Evolutionary conservation across 2,329 filamentous ascomycete genomes (phyloP).

Genomic region (Fusarium cyanostomum): DNA sequence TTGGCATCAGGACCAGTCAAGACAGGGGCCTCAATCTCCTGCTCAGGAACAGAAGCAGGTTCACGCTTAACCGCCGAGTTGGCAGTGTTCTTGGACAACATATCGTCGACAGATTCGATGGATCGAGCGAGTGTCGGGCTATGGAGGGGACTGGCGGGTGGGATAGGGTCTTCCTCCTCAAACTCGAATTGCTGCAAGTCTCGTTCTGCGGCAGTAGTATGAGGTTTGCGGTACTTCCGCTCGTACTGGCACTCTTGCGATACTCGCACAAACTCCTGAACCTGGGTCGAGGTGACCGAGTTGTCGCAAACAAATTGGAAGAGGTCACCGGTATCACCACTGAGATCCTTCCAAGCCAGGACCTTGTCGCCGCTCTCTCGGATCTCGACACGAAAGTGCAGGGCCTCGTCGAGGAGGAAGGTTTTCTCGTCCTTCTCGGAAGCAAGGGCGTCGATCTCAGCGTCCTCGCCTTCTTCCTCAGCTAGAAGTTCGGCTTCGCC

Average conservation of each 20-base stretch:
- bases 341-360: conserved; percentile 93
- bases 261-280: conserved; percentile 81
- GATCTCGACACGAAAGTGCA: conserved; percentile 87
- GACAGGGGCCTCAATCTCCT: conserved; percentile 45
- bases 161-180: conserved; percentile 69
- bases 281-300: conserved; percentile 73
- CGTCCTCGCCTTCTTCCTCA: conserved; percentile 89
- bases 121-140: conserved; percentile 65
- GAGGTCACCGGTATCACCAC: conserved; percentile 92
- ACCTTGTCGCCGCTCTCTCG: conserved; percentile 84
- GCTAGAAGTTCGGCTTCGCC: conserved; percentile 92
- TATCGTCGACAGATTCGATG: conserved; percentile 66
- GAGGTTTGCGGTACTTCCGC: conserved; percentile 85
- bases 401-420: conserved; percentile 90
- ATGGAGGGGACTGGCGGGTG: conserved; percentile 69
- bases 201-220: conserved; percentile 80
- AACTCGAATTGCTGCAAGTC: conserved; percentile 89
- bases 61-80: conserved; percentile 60
- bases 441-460: conserved; percentile 75
- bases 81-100: conserved; percentile 60
- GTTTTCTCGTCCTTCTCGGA: conserved; percentile 95
- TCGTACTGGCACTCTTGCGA: conserved; percentile 97
- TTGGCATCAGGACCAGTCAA: conserved; percentile 35
- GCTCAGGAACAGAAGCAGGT: conserved; percentile 44
- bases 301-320: conserved; percentile 97